Conservation (phyloP, 257 asterid genomes). For the Thymus mandschuricus region DNA sequence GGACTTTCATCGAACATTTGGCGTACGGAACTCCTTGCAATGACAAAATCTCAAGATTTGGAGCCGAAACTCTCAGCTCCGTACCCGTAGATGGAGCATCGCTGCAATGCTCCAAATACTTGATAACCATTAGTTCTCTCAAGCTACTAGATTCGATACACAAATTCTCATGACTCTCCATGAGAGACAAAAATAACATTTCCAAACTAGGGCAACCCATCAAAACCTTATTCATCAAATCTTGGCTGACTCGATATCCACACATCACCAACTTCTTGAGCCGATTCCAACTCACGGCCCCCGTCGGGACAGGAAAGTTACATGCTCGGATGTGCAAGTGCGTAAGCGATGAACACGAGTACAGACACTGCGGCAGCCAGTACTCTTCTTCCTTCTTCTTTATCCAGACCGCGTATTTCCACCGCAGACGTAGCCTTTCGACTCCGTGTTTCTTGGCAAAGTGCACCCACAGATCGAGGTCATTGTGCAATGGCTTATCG, state of each 20-base stretch:
- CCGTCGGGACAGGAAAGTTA: background rate
- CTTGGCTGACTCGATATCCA: background rate
- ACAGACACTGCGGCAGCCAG: background rate
- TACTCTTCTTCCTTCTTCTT: background rate
- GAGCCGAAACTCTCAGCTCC: background rate
- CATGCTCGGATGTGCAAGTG: background rate
- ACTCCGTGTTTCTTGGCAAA: background rate
- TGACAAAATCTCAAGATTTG: background rate
- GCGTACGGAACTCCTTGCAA: background rate
- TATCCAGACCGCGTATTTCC: no score
- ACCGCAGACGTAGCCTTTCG: background rate
- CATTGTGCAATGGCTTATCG: background rate
- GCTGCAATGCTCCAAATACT: background rate
- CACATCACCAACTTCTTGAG: background rate
- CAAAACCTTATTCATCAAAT: background rate
- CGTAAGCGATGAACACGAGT: background rate
- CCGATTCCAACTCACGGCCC: background rate
- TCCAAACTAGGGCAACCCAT: background rate
- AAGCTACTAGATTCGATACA: background rate
- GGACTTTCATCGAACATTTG: no score
- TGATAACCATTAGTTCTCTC: background rate
- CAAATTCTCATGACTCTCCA: background rate
- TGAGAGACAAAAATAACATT: background rate
- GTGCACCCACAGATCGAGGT: background rate
- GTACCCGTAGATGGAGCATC: no score